These are phyloP conservation scores for Trichosanthes cucumerina DNA, from an alignment of 306 rosid species.

Conservation along the genomic window DNA sequence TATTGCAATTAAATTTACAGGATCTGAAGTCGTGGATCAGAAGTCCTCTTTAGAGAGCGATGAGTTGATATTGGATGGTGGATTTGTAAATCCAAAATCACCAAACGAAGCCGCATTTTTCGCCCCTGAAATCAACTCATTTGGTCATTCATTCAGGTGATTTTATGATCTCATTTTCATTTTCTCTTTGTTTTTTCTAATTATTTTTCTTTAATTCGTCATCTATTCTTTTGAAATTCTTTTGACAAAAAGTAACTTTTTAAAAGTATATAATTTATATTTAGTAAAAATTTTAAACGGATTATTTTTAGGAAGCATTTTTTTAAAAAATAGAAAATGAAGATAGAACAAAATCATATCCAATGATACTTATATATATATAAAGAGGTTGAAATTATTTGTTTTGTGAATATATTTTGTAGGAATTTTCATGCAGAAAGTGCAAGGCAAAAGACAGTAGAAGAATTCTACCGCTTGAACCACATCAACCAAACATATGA, in stretches of 20 bases:
- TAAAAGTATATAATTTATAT: background rate
- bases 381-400: background rate
- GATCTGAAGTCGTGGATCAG: conserved; percentile 16
- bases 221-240: background rate
- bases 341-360: background rate
- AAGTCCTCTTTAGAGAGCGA: conserved; percentile 17
- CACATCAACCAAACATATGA: conserved; percentile 50
- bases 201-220: background rate
- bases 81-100: conserved; percentile 16
- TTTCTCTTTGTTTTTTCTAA: background rate
- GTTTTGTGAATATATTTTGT: background rate
- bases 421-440: conserved; percentile 53
- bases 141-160: conserved; percentile 69
- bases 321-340: no score
- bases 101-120: conserved; percentile 19
- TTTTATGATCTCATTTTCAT: background rate
- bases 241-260: background rate
- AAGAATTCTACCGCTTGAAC: conserved; percentile 43
- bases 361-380: no score
- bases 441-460: conserved; percentile 44
- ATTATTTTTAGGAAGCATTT: background rate
- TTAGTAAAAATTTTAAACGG: background rate
- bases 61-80: conserved; percentile 46
- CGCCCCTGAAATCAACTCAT: conserved; percentile 57
- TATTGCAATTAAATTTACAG: conserved; percentile 6